phyloP scores from a whole-genome alignment of 805 yeast genomes.

The Candida namnaoensis region DNA sequence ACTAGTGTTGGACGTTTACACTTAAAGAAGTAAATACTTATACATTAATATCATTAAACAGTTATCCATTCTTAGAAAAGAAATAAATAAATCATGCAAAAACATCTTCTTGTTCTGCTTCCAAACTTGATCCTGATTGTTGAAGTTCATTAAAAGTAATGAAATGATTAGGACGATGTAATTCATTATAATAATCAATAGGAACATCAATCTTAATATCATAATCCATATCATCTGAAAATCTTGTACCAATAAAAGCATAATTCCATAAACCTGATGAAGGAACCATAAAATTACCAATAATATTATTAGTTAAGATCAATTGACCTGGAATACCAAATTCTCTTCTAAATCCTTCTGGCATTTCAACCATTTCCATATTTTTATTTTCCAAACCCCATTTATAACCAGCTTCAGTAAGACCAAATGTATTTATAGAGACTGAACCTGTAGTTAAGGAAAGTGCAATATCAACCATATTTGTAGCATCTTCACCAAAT shows the following conservation, averaged over 20 bases:
- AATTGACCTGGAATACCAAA: conserved; percentile 62
- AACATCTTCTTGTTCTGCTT: conserved; percentile 61
- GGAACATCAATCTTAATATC: conserved; percentile 74
- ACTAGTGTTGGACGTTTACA: too few species aligned
- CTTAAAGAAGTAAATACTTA: too few species aligned
- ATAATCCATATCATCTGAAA: conserved; percentile 54
- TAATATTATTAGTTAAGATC: conserved; percentile 61
- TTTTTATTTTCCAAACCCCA: conserved; percentile 74
- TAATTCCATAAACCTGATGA: conserved; percentile 84
- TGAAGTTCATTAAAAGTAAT: conserved; percentile 62
- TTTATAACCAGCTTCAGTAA: conserved; percentile 54
- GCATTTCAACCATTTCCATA: conserved; percentile 36
- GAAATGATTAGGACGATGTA: conserved; percentile 88
- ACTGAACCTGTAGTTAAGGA: conserved; percentile 80
- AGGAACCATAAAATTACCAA: conserved; percentile 85
- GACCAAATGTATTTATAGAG: conserved; percentile 56
- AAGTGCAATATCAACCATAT: conserved; percentile 52
- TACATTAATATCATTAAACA: too few species aligned
- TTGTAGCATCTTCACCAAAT: conserved; percentile 23
- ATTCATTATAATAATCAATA: conserved; percentile 69
- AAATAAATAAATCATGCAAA: conserved; percentile 29
- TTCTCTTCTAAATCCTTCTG: conserved; percentile 56
- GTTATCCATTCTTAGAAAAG: too few species aligned
- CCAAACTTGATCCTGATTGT: conserved; percentile 35
- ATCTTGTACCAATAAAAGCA: conserved; percentile 79